phyloP scores from a whole-genome alignment of 805 yeast species.

The Pichia thaimueangensis region DNA sequence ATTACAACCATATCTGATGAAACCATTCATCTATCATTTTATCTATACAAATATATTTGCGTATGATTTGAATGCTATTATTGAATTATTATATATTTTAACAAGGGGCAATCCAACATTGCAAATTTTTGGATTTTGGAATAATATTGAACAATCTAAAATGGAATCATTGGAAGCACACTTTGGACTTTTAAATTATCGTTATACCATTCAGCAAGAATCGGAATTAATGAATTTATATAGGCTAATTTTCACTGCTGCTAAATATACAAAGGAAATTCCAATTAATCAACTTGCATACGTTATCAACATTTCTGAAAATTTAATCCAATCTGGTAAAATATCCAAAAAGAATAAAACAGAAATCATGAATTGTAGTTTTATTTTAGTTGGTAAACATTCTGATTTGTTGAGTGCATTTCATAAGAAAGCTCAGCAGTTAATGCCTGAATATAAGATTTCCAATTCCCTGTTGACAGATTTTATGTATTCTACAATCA shows the following conservation, averaged over 20 bases:
- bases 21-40: slow-evolving; percentile 6
- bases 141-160: neutral
- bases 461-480: slow-evolving; percentile 3
- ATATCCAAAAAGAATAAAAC: slow-evolving; percentile 5
- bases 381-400: slow-evolving; percentile 9
- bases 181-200: neutral
- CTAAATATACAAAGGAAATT: slow-evolving; percentile 3
- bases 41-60: slow-evolving; percentile 1
- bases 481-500: slow-evolving; percentile 7
- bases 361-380: slow-evolving; percentile 8
- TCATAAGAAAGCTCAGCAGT: slow-evolving; percentile 8
- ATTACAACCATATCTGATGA: neutral
- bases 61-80: slow-evolving; percentile 1
- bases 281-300: slow-evolving; percentile 4
- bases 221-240: slow-evolving; percentile 7
- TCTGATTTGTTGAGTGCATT: slow-evolving; percentile 11
- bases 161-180: neutral
- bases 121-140: slow-evolving; percentile 11
- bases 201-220: neutral
- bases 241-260: slow-evolving; percentile 6
- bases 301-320: slow-evolving; percentile 7
- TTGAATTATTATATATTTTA: slow-evolving; percentile 3
- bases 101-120: slow-evolving; percentile 1
- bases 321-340: slow-evolving; percentile 1
- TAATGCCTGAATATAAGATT: slow-evolving; percentile 10